phyloP scores from a whole-genome alignment of 169 alveolate species.

The Plasmodium yoelii region DNA sequence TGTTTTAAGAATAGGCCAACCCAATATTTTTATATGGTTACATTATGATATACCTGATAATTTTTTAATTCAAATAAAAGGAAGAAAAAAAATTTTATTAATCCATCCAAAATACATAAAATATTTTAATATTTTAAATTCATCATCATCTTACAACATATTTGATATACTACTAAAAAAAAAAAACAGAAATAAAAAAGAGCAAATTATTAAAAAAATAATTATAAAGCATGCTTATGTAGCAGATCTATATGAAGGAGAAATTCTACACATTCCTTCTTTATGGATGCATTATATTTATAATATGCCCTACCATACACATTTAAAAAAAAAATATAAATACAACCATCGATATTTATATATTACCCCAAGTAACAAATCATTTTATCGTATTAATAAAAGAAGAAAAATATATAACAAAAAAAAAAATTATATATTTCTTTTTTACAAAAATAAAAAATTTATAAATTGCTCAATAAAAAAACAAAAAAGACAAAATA shows the following conservation, averaged over 20 bases:
- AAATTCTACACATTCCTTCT: constrained; percentile 67
- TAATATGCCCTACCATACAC: constrained; percentile 72
- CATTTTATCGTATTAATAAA: neutral
- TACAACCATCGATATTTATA: constrained; percentile 20
- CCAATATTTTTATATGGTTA: constrained; percentile 72
- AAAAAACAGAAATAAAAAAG: constrained; percentile 45
- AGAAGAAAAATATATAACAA: neutral
- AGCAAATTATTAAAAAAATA: constrained; percentile 40
- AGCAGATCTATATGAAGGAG: constrained; percentile 73
- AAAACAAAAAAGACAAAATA: constrained; percentile 12
- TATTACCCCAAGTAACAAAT: neutral
- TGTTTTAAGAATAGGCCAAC: constrained; percentile 73
- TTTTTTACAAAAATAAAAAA: neutral
- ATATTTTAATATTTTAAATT: constrained; percentile 60
- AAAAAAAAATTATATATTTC: neutral
- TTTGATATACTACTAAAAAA: constrained; percentile 40
- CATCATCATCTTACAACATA: constrained; percentile 61
- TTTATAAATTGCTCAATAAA: neutral
- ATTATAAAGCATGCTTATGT: constrained; percentile 34
- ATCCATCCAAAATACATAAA: constrained; percentile 60
- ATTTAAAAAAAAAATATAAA: constrained; percentile 18
- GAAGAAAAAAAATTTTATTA: constrained; percentile 73
- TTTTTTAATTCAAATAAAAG: constrained; percentile 73
- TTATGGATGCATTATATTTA: constrained; percentile 73
- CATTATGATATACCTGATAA: constrained; percentile 76